Evolutionary conservation across 140 eudicot species (phyloP), one percentile per base, ranked within the genome.

Genomic region (Erigeron philadelphicus): DNA sequence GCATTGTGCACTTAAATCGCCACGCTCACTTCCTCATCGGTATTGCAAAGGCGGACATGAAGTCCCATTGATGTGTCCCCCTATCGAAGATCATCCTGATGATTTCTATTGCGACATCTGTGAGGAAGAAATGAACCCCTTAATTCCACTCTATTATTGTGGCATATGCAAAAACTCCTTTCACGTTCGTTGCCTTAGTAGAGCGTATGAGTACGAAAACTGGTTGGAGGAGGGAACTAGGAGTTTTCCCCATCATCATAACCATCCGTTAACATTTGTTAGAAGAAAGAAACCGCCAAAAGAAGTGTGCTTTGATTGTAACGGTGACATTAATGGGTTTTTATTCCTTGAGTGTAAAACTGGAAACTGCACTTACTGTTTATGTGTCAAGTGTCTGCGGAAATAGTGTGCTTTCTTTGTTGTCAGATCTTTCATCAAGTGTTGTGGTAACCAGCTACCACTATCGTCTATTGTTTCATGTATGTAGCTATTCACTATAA

Each of bases 81-180:
- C 71, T 7, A 7, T 64, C 46, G n/a, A 52, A 1, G 53, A 53
- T 10, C 66, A 74, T 43, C 48, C 78, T 18, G 47, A 43, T 6
- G 60, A 46, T 11, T 65, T 65, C n/a, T 74, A 42, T 56, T 75
- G 79, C 11, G 79, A 75, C 0, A 18, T 66, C 3, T 75, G 79
- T 11, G 69, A 67, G 54, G 11, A 4, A 8, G 74, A 75, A 58
- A 75, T 75, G 47, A 19, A 75, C 16, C 62, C 67, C n/a, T 56
- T 31, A 18, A 3, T 5, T 11, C 47, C 68, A 9, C 52, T 58
- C 40, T 67, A 64, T 42, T 46, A 46, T 46, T 46, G 52, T 46
- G 16, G 1, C 9, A 31, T n/a, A 1, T 56, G 68, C 44, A 35
- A 75, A 50, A 62, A 67, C 4, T 67, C 63, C 10, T 58, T 59